phyloP scores from a whole-genome alignment of 805 yeast genomes.

The Cyberlindnera galapagoensis region DNA sequence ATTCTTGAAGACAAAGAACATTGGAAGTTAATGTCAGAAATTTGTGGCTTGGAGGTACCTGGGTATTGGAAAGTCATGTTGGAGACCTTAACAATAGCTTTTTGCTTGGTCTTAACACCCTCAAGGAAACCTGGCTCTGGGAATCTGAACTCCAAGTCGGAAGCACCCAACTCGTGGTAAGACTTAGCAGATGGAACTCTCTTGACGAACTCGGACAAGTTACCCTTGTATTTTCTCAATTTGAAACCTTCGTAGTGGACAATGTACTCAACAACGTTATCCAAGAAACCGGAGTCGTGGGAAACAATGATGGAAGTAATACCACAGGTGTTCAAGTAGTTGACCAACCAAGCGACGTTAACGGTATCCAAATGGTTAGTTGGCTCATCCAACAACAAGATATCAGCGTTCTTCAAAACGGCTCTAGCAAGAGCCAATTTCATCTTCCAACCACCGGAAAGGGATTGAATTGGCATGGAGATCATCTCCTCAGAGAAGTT shows the following conservation, averaged over 20 bases:
- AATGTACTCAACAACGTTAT: conserved; percentile 94
- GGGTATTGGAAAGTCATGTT: conserved; percentile 99
- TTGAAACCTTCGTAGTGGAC: conserved; percentile 99
- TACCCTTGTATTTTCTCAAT: conserved; percentile 99
- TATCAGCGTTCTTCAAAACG: conserved; percentile 96
- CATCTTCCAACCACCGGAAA: conserved; percentile 99
- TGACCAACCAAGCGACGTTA: conserved; percentile 99
- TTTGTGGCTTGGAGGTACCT: conserved; percentile 97
- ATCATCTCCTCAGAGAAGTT: conserved; percentile 93
- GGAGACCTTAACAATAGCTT: conserved; percentile 97
- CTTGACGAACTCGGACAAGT: conserved; percentile 97
- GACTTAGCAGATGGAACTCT: conserved; percentile 98
- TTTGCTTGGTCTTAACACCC: conserved; percentile 99
- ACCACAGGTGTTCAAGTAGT: conserved; percentile 98
- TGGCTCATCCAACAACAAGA: conserved; percentile 97
- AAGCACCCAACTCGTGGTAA: conserved; percentile 97
- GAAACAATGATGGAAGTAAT: conserved; percentile 97
- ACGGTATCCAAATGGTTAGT: conserved; percentile 99
- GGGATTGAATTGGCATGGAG: conserved; percentile 86
- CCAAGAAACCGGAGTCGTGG: conserved; percentile 99
- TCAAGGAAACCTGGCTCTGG: conserved; percentile 99
- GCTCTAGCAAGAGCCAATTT: conserved; percentile 99
- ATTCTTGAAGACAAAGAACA: conserved; percentile 98
- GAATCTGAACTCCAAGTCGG: conserved; percentile 94
- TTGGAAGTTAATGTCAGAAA: conserved; percentile 89